Conservation (phyloP, 352 stramenopile genomes). For the Discostella stelligera region DNA sequence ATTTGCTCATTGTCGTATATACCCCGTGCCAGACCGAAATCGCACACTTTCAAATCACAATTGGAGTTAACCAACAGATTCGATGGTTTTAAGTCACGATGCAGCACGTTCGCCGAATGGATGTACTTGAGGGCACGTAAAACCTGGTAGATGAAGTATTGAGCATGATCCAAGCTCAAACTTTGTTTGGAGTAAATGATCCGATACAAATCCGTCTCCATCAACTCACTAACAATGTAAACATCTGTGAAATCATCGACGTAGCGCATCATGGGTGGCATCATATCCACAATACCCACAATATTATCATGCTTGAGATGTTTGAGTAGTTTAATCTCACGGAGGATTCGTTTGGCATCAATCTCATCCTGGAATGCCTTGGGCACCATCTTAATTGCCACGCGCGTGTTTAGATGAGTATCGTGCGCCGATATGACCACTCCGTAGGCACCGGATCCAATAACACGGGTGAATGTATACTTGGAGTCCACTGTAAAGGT, state of each 20-base stretch:
- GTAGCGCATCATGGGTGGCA: constrained; percentile 86
- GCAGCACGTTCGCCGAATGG: constrained; percentile 92
- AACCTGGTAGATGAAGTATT: constrained; percentile 96
- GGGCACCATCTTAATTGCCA: constrained; percentile 95
- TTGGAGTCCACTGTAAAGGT: constrained; percentile 81
- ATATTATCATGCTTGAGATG: constrained; percentile 89
- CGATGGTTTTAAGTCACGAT: constrained; percentile 85
- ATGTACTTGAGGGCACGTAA: constrained; percentile 93
- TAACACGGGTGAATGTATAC: constrained; percentile 72
- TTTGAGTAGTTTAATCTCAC: constrained; percentile 94
- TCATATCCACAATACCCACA: constrained; percentile 93
- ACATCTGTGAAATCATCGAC: constrained; percentile 95
- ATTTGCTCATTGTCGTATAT: constrained; percentile 79
- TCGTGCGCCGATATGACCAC: constrained; percentile 80
- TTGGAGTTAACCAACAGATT: constrained; percentile 90
- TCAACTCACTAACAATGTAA: constrained; percentile 97
- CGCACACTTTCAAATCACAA: constrained; percentile 95
- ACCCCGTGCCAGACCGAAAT: constrained; percentile 91
- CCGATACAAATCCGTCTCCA: constrained; percentile 97
- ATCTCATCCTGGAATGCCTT: constrained; percentile 97
- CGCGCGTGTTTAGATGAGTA: constrained; percentile 77
- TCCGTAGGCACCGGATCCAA: constrained; percentile 80
- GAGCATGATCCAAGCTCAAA: constrained; percentile 91
- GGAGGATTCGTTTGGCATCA: constrained; percentile 98
- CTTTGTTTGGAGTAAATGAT: constrained; percentile 95